A percentile compares a stretch with the other conserved stretches of the same genome.
phyloP scores from a whole-genome alignment of 2,329 filamentous ascomycete genomes.

The Drechslerella dactyloides region DNA sequence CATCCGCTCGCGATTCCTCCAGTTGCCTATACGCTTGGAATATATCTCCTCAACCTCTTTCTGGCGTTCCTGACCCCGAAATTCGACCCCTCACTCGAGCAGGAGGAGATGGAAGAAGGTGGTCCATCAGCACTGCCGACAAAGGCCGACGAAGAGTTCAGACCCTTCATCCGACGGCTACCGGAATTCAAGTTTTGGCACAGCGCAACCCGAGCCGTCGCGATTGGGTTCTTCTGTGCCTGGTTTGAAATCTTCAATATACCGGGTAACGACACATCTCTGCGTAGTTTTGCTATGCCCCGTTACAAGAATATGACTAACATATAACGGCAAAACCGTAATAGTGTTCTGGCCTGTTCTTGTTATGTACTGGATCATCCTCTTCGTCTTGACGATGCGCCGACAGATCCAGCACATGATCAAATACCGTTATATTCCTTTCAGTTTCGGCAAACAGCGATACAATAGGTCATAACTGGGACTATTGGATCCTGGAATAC shows the following conservation, averaged over 20 bases:
- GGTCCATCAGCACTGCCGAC: conserved; percentile 81
- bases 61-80: conserved; percentile 97
- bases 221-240: conserved; percentile 82
- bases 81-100: conserved; percentile 94
- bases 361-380: conserved; percentile 97
- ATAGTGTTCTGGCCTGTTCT: conserved; percentile 95
- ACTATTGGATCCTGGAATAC: neutral
- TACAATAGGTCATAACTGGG: conserved; percentile 63
- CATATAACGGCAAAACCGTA: neutral
- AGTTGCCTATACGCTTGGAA: conserved; percentile 97
- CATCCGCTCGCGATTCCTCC: conserved; percentile 11
- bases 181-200: conserved; percentile 99
- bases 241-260: conserved; percentile 96
- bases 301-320: neutral
- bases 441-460: conserved; percentile 85
- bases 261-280: conserved; percentile 60
- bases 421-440: conserved; percentile 98
- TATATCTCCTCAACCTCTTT: conserved; percentile 98
- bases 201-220: conserved; percentile 84
- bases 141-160: conserved; percentile 96
- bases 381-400: conserved; percentile 96
- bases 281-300: no score
- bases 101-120: conserved; percentile 94
- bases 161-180: conserved; percentile 91
- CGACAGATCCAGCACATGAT: conserved; percentile 99